Evolutionary conservation across 2,329 filamentous ascomycete genomes (phyloP), one percentile per base, ranked within the genome.

Genomic region (Macrophomina tecta): DNA sequence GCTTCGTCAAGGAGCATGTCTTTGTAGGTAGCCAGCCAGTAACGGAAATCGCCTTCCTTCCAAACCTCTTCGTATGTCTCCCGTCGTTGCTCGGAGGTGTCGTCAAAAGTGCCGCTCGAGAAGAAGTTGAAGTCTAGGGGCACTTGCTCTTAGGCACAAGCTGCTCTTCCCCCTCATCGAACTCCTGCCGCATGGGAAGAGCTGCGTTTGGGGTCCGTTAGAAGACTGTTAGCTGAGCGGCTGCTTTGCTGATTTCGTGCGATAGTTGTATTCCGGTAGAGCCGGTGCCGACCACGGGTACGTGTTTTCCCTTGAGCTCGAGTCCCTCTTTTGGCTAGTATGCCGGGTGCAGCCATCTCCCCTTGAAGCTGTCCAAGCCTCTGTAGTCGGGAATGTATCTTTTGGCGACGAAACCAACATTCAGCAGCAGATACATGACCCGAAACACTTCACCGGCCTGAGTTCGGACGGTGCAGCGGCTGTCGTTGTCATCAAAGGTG

Each of bases 341-440:
- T 8, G 46, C 32, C 79, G 4, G 67, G 67, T 82, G 80, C 12
- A 72, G 73, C 4, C 72, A 62, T 30, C 72, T 68, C 5, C 78
- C 78, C 38, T 74, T 52, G 71, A 80, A 81, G 8, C 62, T 65
- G 11, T 76, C 70, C n/a, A 78, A 69, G 2, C 75, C 76, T 0
- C 73, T 70, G 53, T 78, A 77, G 16, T 72, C 70, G 2, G 78
- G 78, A 28, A 76, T 72, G 32, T 77, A 77, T 6, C 70, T 69
- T 2, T 69, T 73, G 7, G 73, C 75, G 0, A 79, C 71, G 6
- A 79, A 66, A 0, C 78, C 78, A 38, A 79, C 68, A 1, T 73
- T 74, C 11, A 75, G 77, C 30, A 80, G 65, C 11, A 80, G 70
- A 30, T 68, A 72, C 3, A 61, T 64, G 3, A 62, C 45, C 2